Percentiles rank a stretch among this genome's conserved stretches.
Conservation (phyloP, 1,284 basidiomycete species). For the Puccinia horiana region DNA sequence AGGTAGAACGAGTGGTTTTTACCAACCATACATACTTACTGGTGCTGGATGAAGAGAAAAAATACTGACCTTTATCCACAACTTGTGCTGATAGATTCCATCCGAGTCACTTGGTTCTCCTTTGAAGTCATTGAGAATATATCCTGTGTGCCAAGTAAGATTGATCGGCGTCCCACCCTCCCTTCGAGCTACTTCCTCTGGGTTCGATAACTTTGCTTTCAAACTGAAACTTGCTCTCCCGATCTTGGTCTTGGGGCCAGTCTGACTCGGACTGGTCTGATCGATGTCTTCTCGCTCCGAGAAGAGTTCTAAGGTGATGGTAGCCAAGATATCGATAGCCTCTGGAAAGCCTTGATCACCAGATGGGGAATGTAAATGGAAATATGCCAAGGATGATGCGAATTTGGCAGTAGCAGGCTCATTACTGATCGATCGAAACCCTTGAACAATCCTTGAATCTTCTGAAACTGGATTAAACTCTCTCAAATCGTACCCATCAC, state of each 20-base stretch:
- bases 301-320: slow-evolving; percentile 15
- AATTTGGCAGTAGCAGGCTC: neutral
- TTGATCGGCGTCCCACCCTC: slow-evolving; percentile 35
- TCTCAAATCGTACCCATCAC: slow-evolving; percentile 37
- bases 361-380: slow-evolving; percentile 37
- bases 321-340: slow-evolving; percentile 41
- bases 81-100: slow-evolving; percentile 32
- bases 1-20: neutral
- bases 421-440: neutral
- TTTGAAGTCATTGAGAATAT: slow-evolving; percentile 25
- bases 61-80: slow-evolving; percentile 40
- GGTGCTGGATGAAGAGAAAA: neutral
- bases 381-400: neutral
- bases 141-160: slow-evolving; percentile 47
- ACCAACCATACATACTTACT: neutral
- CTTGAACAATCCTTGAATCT: slow-evolving; percentile 22
- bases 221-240: slow-evolving; percentile 30
- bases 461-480: slow-evolving; percentile 7
- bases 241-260: neutral
- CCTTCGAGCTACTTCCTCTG: neutral
- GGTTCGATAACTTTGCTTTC: slow-evolving; percentile 15
- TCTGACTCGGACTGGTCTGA: neutral
- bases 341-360: slow-evolving; percentile 45
- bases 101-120: neutral
- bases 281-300: neutral